phyloP scores from a whole-genome alignment of 2,329 filamentous ascomycete genomes.

The Sporothrix inflata region DNA sequence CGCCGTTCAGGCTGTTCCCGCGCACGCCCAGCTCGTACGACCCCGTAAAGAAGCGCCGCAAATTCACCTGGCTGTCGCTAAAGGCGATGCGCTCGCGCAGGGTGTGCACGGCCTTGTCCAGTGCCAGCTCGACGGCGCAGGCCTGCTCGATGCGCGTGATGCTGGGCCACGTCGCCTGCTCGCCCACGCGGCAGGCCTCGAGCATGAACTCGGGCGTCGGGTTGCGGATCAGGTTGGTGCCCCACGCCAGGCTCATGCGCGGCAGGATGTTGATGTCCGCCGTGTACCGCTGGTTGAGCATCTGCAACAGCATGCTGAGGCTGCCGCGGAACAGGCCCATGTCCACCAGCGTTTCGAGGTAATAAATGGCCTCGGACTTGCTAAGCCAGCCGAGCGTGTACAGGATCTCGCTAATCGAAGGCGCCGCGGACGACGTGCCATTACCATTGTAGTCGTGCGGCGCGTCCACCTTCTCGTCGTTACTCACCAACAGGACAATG shows the following conservation, averaged over 20 bases:
- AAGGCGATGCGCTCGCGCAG: slow-evolving; percentile 71
- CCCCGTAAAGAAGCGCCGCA: slow-evolving; percentile 52
- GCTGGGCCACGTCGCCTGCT: slow-evolving; percentile 90
- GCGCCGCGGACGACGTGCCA: background rate
- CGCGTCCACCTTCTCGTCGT: slow-evolving; percentile 61
- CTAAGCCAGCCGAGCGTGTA: slow-evolving; percentile 71
- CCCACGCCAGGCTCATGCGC: slow-evolving; percentile 36
- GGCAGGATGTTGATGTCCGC: slow-evolving; percentile 84
- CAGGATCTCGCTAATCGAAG: slow-evolving; percentile 53
- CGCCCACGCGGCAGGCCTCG: slow-evolving; percentile 73
- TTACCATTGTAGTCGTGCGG: background rate
- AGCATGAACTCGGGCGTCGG: slow-evolving; percentile 87
- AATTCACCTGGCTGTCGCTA: slow-evolving; percentile 64
- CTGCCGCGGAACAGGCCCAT: slow-evolving; percentile 78
- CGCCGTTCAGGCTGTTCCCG: slow-evolving; percentile 7
- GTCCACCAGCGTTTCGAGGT: slow-evolving; percentile 79
- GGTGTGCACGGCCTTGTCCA: slow-evolving; percentile 74
- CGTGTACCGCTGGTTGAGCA: slow-evolving; percentile 88
- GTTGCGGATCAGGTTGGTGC: slow-evolving; percentile 75
- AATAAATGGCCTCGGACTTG: slow-evolving; percentile 77
- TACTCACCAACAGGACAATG: slow-evolving; percentile 80
- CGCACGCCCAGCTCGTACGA: slow-evolving; percentile 39
- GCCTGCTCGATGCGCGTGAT: slow-evolving; percentile 83
- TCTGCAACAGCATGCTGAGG: slow-evolving; percentile 75
- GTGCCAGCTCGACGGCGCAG: slow-evolving; percentile 82